A percentile compares a stretch with the other conserved stretches of the same genome.
Conservation (phyloP, 192 early-diverging fungal genomes). For the Backusella tuberculispora region DNA sequence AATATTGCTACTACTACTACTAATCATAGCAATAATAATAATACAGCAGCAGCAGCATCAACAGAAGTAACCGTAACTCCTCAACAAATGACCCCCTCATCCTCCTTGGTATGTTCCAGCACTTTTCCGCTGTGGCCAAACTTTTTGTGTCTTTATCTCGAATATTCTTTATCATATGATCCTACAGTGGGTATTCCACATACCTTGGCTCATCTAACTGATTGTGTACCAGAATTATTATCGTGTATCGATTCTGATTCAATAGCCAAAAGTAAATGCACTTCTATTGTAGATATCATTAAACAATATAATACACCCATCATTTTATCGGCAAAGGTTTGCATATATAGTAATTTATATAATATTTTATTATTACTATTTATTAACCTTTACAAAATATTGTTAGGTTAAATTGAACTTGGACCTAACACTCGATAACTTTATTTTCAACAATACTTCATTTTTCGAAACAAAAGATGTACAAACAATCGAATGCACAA, state of each 20-base stretch:
- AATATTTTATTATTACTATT: not conserved
- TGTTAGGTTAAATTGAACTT: conserved; percentile 49
- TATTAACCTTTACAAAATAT: not conserved
- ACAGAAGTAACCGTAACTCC: not conserved
- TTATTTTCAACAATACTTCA: conserved; percentile 50
- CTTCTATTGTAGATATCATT: conserved; percentile 18
- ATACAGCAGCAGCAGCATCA: not conserved
- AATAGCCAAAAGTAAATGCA: conserved; percentile 34
- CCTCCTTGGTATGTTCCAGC: conserved; percentile 7
- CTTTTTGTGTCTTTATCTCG: conserved; percentile 43
- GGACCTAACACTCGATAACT: conserved; percentile 39
- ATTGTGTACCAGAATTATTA: conserved; percentile 34
- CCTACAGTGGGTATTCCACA: conserved; percentile 35
- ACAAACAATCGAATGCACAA: conserved; percentile 48
- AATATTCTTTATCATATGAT: conserved; percentile 36
- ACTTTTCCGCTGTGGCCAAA: conserved; percentile 43
- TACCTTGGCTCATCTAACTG: conserved; percentile 40
- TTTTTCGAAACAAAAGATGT: conserved; percentile 47
- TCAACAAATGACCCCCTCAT: not conserved
- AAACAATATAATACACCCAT: conserved; percentile 17
- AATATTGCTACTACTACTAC: too few species aligned
- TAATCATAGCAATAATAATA: not conserved
- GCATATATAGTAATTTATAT: not conserved
- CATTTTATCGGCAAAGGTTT: conserved; percentile 40
- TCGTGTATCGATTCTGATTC: conserved; percentile 19